phyloP scores from a whole-genome alignment of 805 yeast genomes.

The Myxozyma udenii region DNA sequence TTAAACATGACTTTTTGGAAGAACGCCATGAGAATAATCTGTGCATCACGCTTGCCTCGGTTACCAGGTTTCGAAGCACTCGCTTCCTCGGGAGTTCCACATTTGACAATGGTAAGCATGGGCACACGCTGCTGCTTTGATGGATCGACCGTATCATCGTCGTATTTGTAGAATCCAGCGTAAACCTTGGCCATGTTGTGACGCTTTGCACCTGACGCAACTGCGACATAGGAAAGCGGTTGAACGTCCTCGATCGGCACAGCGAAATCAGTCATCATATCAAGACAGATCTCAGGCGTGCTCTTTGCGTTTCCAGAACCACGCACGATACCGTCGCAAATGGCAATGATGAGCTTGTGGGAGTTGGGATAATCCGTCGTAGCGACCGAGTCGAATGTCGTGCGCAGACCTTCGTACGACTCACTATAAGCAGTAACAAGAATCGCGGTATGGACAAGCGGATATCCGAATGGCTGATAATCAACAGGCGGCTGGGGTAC shows the following conservation, averaged over 20 bases:
- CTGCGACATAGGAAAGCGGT: conserved; percentile 89
- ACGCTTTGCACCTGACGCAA: conserved; percentile 88
- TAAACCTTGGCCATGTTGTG: conserved; percentile 98
- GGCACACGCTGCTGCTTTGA: conserved; percentile 84
- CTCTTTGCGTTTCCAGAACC: conserved; percentile 87
- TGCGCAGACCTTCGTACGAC: conserved; percentile 78
- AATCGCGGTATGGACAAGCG: conserved; percentile 70
- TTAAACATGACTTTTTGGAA: conserved; percentile 83
- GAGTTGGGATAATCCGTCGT: conserved; percentile 95
- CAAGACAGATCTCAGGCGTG: conserved; percentile 86
- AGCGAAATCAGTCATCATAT: conserved; percentile 79
- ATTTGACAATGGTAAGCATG: conserved; percentile 68
- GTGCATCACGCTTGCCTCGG: conserved; percentile 95
- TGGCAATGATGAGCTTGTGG: conserved; percentile 77
- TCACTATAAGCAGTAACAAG: conserved; percentile 94
- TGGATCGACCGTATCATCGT: conserved; percentile 66
- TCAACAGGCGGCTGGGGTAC: conserved; percentile 89
- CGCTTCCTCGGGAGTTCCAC: conserved; percentile 85
- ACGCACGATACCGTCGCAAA: conserved; percentile 92
- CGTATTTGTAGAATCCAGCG: conserved; percentile 88
- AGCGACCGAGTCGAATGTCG: conserved; percentile 88
- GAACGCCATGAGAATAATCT: conserved; percentile 85
- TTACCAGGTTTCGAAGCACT: conserved; percentile 76
- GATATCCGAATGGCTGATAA: conserved; percentile 81
- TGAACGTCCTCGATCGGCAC: conserved; percentile 70